Percentiles rank a stretch among this genome's conserved stretches.
Evolutionary conservation across 2,329 filamentous ascomycete genomes (phyloP).

Genomic region (Metarhizium humberi): DNA sequence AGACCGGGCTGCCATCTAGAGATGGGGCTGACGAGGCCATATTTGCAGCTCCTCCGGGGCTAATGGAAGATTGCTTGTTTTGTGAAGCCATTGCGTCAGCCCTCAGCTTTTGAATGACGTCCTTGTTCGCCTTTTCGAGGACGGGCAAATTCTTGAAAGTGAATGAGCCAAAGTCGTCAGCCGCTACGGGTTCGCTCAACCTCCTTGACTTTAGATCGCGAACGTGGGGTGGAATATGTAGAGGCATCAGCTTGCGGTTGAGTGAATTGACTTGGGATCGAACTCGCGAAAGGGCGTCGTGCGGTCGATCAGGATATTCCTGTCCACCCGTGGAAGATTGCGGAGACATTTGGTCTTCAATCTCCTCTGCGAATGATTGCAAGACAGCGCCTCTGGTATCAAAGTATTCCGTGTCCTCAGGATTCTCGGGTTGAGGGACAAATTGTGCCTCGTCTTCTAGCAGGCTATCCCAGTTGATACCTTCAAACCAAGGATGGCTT

Average conservation of each 20-base stretch:
- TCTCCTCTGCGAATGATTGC: constrained; percentile 86
- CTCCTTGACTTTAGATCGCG: constrained; percentile 80
- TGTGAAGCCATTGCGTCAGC: constrained; percentile 74
- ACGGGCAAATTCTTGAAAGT: constrained; percentile 96
- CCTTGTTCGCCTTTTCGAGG: constrained; percentile 95
- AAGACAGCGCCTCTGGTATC: constrained; percentile 85
- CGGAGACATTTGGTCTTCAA: constrained; percentile 79
- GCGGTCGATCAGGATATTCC: constrained; percentile 80
- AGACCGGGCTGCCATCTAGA: constrained; percentile 75
- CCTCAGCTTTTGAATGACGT: constrained; percentile 91
- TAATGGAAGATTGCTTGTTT: constrained; percentile 40
- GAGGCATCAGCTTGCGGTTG: constrained; percentile 86
- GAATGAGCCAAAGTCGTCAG: constrained; percentile 94
- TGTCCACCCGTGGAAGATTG: constrained; percentile 58
- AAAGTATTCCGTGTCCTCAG: constrained; percentile 97
- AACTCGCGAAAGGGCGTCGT: constrained; percentile 87
- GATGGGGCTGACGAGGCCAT: constrained; percentile 54
- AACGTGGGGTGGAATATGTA: constrained; percentile 94
- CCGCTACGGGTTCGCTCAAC: constrained; percentile 78
- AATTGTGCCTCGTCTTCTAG: constrained; percentile 96
- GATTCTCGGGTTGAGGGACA: constrained; percentile 83
- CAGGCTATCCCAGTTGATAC: constrained; percentile 80
- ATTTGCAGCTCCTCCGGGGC: constrained; percentile 31
- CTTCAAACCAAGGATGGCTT: constrained; percentile 78
- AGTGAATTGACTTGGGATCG: constrained; percentile 76